A percentile compares a stretch with the other conserved stretches of the same genome.
Evolutionary conservation across 805 yeast species (phyloP).

Genomic region (Cyberlindnera euphorbiae): DNA sequence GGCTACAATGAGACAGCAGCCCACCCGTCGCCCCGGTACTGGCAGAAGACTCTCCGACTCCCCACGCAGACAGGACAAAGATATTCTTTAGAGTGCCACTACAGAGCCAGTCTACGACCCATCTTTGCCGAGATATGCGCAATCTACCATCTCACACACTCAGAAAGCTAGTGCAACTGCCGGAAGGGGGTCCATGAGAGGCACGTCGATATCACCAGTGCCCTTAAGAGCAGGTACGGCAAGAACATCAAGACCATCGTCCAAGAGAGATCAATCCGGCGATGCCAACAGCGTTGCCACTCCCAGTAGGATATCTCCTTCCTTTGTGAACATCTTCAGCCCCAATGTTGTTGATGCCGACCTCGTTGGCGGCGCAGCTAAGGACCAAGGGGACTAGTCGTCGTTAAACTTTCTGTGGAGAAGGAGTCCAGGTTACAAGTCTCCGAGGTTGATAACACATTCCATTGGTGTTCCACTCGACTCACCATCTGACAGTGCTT

Average conservation of each 20-base stretch:
- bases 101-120: slow-evolving; percentile 1
- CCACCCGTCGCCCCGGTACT: too few relatives aligned
- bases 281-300: not conserved
- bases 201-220: not conserved
- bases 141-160: slow-evolving; percentile 4
- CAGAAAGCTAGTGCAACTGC: slow-evolving; percentile 1
- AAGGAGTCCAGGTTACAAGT: slow-evolving; percentile 12
- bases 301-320: slow-evolving; percentile 1
- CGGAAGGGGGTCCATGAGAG: not conserved
- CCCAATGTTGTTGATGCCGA: too few relatives aligned
- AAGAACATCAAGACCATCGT: slow-evolving; percentile 5
- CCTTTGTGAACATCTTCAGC: slow-evolving; percentile 9
- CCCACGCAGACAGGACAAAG: not conserved
- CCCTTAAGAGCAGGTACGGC: slow-evolving; percentile 10
- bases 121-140: slow-evolving; percentile 10
- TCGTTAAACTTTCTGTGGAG: slow-evolving; percentile 5
- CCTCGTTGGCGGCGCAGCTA: not conserved
- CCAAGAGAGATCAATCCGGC: too few relatives aligned
- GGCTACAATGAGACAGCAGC: too few relatives aligned
- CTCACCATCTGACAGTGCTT: too few relatives aligned
- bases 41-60: not conserved
- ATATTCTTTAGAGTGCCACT: too few relatives aligned
- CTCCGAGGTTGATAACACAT: slow-evolving; percentile 13
- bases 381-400: not conserved
- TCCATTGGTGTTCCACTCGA: not conserved